These are phyloP conservation scores for Apocynum venetum DNA, from an alignment of 257 asterid genomes.

Conservation along the genomic window DNA sequence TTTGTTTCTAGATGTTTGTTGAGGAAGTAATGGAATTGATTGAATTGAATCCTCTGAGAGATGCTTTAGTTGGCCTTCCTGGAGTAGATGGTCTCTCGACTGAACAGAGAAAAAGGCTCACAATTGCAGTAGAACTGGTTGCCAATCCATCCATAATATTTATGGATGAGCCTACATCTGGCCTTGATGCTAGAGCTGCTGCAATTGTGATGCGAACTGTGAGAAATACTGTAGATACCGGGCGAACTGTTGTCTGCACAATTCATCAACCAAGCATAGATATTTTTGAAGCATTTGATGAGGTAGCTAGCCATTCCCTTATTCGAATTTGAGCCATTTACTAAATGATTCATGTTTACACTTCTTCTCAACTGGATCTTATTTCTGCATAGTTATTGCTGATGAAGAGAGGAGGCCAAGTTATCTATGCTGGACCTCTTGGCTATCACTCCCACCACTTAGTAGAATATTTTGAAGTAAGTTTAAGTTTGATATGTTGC, in stretches of 20 bases:
- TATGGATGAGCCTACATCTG: conserved; percentile 88
- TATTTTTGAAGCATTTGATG: conserved; percentile 76
- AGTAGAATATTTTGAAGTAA: conserved; percentile 61
- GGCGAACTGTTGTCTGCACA: conserved; percentile 76
- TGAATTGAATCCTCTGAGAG: conserved; percentile 59
- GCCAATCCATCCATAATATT: conserved; percentile 79
- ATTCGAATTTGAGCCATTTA: not conserved
- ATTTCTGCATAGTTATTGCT: conserved; percentile 42
- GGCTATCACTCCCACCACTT: conserved; percentile 62
- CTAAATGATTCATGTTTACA: not conserved
- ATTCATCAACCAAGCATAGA: conserved; percentile 86
- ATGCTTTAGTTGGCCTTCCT: conserved; percentile 75
- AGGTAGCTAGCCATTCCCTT: conserved; percentile 27
- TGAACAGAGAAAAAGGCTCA: conserved; percentile 75
- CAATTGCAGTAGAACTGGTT: conserved; percentile 73
- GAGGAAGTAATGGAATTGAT: conserved; percentile 84
- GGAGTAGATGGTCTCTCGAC: conserved; percentile 81
- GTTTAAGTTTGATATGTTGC: conserved; percentile 11
- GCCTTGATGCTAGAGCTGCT: conserved; percentile 87
- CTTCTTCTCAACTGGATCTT: conserved; percentile 5
- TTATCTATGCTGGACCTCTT: conserved; percentile 60
- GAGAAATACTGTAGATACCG: conserved; percentile 72
- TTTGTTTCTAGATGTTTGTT: conserved; percentile 52
- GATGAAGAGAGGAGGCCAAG: conserved; percentile 88
- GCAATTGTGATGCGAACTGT: conserved; percentile 79